Base-by-base conservation (phyloP, 176 grass and related monocot species). In the Avena eriantha region DNA sequence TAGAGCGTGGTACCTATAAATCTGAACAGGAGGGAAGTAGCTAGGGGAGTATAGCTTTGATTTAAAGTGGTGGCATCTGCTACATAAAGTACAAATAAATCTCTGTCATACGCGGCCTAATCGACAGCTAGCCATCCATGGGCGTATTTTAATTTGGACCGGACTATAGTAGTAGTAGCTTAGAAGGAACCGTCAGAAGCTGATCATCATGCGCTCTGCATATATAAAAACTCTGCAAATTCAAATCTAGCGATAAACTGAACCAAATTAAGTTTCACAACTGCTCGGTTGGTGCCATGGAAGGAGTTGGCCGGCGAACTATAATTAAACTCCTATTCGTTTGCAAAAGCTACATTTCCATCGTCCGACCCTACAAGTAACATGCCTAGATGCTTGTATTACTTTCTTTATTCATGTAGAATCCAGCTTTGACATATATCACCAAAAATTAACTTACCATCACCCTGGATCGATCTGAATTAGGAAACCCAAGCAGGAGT, bases 371-470 rank as follows among this genome's bases (percentile, higher is more conserved):
- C 67, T 7, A 33, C 68, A 45, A 43, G 3, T 34, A 36, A 36
- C 17, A 78, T 78, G 69, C 5, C 39, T 70, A 70, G 33, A 53
- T 21, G 4, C 4, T 18, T 11, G 18, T 19, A 34, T 10, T 8
- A 35, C 33, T 79, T 78, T 34, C 74, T 54, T 54, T 54, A 54
- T 54, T 77, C 19, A 8, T 14, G 17, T n/a, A 78, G 31, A 78
- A 57, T n/a, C 53, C 5, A 78, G 51, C 51, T 54, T 19, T 22
- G 9, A 39, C 31, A 39, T 78, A 39, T 78, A 21, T 8, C 33
- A 39, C 36, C 36, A 39, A 39, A 39, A 39, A 39, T 39, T 5
- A 78, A 39, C 3, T 43, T 22, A 79, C 21, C 35, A 36, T 23
- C 54, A 59, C 11, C 18, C 3, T 79, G 18, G 33, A 78, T 79